phyloP scores from a whole-genome alignment of 2,329 filamentous ascomycete genomes.

The Aspergillus tanneri region DNA sequence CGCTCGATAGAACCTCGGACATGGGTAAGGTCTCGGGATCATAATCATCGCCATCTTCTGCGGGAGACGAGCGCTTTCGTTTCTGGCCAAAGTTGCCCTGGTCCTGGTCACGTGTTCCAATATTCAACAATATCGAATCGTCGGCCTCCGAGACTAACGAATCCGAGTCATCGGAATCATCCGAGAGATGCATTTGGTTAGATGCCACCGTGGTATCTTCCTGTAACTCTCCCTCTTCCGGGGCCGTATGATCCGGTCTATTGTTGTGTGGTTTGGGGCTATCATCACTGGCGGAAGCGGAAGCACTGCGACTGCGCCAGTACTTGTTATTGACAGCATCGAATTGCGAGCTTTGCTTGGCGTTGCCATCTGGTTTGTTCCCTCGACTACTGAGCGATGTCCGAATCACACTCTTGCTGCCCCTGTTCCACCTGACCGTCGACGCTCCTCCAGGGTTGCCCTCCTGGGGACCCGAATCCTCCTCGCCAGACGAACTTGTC shows the following conservation, averaged over 20 bases:
- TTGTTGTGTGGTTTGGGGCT: conserved; percentile 10
- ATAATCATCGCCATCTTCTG: conserved; percentile 20
- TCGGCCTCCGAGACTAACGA: conserved; percentile 39
- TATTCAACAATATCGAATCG: conserved; percentile 45
- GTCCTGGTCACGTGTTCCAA: conserved; percentile 25
- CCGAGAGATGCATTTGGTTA: conserved; percentile 20
- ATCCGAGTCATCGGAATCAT: conserved; percentile 33
- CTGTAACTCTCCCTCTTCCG: conserved; percentile 33
- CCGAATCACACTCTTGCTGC: conserved; percentile 42
- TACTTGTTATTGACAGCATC: conserved; percentile 39
- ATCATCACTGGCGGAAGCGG: conserved; percentile 20
- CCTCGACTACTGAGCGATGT: conserved; percentile 41
- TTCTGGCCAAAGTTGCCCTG: conserved; percentile 9
- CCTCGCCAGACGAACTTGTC: conserved; percentile 17
- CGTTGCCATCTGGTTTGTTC: conserved; percentile 16
- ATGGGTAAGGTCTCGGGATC: conserved; percentile 23
- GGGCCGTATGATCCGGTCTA: conserved; percentile 11
- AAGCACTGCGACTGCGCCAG: conserved; percentile 40
- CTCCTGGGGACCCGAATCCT: conserved; percentile 13
- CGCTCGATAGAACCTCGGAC: conserved; percentile 11
- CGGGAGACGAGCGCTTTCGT: neutral
- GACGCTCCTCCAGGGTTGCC: conserved; percentile 23
- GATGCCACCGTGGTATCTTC: conserved; percentile 17
- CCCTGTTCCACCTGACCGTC: conserved; percentile 47
- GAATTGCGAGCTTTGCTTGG: conserved; percentile 25